Percentiles rank a stretch among this genome's conserved stretches.
Evolutionary conservation across 2,329 filamentous ascomycete species (phyloP).

Genomic region (Penicillium psychrosexuale): DNA sequence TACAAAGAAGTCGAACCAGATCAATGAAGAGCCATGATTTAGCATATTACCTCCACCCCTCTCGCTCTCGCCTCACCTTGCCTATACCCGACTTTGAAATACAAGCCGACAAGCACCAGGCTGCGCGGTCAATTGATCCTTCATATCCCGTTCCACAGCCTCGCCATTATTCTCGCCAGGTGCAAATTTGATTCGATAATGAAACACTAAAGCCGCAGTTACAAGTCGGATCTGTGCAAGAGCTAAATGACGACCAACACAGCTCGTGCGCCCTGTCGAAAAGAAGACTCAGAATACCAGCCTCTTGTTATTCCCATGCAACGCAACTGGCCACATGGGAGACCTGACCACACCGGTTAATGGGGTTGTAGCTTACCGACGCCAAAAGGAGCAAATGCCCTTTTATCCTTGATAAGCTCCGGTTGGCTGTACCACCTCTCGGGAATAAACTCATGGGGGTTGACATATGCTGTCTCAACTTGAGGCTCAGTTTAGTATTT

Average conservation of each 20-base stretch:
- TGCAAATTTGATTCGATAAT: constrained; percentile 1
- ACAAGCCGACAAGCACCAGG: constrained; percentile 2
- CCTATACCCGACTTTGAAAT: background rate
- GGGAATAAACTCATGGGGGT: constrained; percentile 39
- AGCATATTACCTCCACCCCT: background rate
- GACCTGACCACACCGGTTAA: background rate
- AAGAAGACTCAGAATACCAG: background rate
- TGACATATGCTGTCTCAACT: constrained; percentile 33
- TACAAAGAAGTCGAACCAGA: background rate
- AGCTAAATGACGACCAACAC: constrained; percentile 6
- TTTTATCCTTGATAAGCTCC: constrained; percentile 17
- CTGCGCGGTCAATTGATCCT: constrained; percentile 4
- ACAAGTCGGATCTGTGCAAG: constrained; percentile 4
- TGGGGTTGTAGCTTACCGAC: constrained; percentile 10
- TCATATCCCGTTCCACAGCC: constrained; percentile 5
- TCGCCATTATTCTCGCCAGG: background rate
- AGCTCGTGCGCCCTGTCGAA: constrained; percentile 1
- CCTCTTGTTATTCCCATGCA: background rate
- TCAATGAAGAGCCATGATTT: background rate
- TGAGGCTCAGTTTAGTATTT: background rate
- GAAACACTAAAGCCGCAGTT: background rate
- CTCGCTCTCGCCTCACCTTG: background rate
- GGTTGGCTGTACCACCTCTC: constrained; percentile 29
- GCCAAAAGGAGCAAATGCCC: constrained; percentile 19
- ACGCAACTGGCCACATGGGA: background rate